A percentile compares a stretch with the other conserved stretches of the same genome.
Conservation (phyloP, 805 yeast species). For the Wickerhamomyces sydowiorum region DNA sequence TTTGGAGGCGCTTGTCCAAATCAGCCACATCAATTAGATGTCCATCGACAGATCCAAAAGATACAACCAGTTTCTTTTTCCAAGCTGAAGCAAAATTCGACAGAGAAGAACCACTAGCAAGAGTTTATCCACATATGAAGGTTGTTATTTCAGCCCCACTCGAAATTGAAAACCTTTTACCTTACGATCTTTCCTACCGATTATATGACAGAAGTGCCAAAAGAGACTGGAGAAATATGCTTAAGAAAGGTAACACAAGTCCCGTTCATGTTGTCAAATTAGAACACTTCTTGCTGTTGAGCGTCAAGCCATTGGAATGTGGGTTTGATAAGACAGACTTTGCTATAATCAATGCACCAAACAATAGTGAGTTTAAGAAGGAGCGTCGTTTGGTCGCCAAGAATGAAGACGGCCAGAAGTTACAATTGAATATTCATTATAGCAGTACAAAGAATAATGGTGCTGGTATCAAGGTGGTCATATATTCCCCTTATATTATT, state of each 20-base stretch:
- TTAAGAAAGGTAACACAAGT: slow-evolving; percentile 61
- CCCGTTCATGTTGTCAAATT: slow-evolving; percentile 78
- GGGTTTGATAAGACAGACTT: slow-evolving; percentile 65
- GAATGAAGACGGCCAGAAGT: slow-evolving; percentile 59
- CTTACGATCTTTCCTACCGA: slow-evolving; percentile 71
- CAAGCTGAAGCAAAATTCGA: slow-evolving; percentile 68
- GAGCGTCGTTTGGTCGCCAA: slow-evolving; percentile 50
- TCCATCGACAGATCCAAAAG: slow-evolving; percentile 32
- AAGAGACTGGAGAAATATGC: slow-evolving; percentile 57
- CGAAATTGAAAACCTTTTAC: slow-evolving; percentile 77
- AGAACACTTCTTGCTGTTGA: slow-evolving; percentile 62
- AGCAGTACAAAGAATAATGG: slow-evolving; percentile 42
- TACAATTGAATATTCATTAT: slow-evolving; percentile 63
- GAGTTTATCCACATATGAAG: slow-evolving; percentile 79
- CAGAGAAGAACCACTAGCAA: slow-evolving; percentile 61
- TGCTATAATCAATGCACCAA: slow-evolving; percentile 59
- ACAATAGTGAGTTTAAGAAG: slow-evolving; percentile 44
- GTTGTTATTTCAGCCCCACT: slow-evolving; percentile 79
- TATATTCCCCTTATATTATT: slow-evolving; percentile 83
- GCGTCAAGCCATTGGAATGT: slow-evolving; percentile 58
- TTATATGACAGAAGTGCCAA: slow-evolving; percentile 70
- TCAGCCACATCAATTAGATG: slow-evolving; percentile 58
- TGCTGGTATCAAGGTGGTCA: slow-evolving; percentile 56
- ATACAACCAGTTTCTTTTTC: slow-evolving; percentile 51
- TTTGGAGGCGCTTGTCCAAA: slow-evolving; percentile 58